phyloP scores from a whole-genome alignment of 345 rosid species.

The Erodium maritimum region DNA sequence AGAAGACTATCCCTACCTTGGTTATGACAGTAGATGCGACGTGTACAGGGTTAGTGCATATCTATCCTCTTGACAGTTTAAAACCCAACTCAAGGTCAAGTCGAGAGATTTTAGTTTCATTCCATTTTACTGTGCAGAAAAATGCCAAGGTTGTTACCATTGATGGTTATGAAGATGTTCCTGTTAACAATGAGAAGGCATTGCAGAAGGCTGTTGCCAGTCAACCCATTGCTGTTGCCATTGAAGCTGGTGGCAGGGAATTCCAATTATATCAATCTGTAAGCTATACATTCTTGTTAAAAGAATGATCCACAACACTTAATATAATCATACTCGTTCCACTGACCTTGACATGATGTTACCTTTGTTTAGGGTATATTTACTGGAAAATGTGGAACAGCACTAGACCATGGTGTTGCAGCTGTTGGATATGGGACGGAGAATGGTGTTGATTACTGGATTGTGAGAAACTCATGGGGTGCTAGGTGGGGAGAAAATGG shows the following conservation, averaged over 20 bases:
- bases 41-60: conserved; percentile 42
- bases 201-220: conserved; percentile 67
- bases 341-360: no score
- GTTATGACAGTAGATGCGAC: conserved; percentile 51
- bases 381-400: conserved; percentile 59
- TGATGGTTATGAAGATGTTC: conserved; percentile 70
- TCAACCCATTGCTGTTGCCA: conserved; percentile 76
- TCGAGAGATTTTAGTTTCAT: neutral
- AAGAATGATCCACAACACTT: no score
- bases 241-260: conserved; percentile 74
- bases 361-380: conserved; percentile 50
- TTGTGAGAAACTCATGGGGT: conserved; percentile 86
- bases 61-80: neutral
- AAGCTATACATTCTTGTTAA: neutral
- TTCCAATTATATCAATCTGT: conserved; percentile 77
- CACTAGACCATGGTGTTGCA: conserved; percentile 79
- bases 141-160: conserved; percentile 71
- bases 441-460: conserved; percentile 66
- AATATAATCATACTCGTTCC: no score
- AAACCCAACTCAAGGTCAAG: no score
- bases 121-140: conserved; percentile 32
- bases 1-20: conserved; percentile 72
- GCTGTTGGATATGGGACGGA: conserved; percentile 91
- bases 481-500: conserved; percentile 73
- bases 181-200: conserved; percentile 42